A percentile compares a stretch with the other conserved stretches of the same genome.
Conservation (phyloP, 768 basidiomycete species). For the Lentinula sp. region DNA sequence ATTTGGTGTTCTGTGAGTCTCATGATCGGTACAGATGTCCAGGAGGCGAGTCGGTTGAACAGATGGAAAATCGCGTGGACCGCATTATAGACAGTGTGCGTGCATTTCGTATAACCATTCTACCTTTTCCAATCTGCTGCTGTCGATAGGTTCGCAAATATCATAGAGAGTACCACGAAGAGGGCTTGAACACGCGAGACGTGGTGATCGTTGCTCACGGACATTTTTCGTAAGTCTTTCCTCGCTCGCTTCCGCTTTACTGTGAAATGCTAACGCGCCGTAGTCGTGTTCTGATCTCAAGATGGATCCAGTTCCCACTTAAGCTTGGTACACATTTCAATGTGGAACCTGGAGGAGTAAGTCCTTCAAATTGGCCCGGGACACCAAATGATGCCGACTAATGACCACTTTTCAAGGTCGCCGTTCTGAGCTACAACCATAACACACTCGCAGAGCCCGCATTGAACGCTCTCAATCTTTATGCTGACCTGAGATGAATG, state of each 20-base stretch:
- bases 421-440: conserved; percentile 83
- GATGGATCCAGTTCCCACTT: conserved; percentile 75
- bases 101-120: conserved; percentile 4
- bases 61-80: conserved; percentile 81
- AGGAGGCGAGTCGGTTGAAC: conserved; percentile 76
- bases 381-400: not conserved
- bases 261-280: conserved; percentile 25
- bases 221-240: conserved; percentile 24
- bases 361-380: conserved; percentile 12
- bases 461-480: conserved; percentile 68
- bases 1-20: not conserved
- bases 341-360: conserved; percentile 79
- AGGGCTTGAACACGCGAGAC: conserved; percentile 63
- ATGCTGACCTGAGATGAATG: conserved; percentile 33
- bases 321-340: conserved; percentile 67
- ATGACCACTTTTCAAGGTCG: conserved; percentile 39
- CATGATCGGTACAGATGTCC: conserved; percentile 54
- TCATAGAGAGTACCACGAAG: conserved; percentile 65
- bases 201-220: conserved; percentile 90
- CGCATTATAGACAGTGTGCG: conserved; percentile 62
- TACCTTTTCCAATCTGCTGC: not conserved
- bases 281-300: conserved; percentile 69
- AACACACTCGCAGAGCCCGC: conserved; percentile 70
- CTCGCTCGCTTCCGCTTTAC: conserved; percentile 28
- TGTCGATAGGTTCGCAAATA: conserved; percentile 60